A percentile compares a stretch with the other conserved stretches of the same genome.
Evolutionary conservation across 805 yeast genomes (phyloP).

Genomic region (Saccharomycopsis sp.): DNA sequence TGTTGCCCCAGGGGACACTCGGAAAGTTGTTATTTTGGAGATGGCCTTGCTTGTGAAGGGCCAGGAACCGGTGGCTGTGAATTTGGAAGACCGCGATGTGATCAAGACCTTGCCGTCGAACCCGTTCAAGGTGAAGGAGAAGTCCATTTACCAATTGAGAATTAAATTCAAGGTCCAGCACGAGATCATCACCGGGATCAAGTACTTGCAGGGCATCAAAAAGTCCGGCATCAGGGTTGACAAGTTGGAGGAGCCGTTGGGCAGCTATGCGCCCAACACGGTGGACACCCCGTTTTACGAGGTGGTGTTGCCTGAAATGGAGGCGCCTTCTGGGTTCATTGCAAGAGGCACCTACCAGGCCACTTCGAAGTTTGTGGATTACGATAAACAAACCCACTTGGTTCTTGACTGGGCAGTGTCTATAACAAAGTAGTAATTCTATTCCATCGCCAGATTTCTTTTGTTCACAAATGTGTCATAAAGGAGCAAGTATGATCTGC

Average conservation of each 20-base stretch:
- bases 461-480: no score
- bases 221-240: conserved; percentile 85
- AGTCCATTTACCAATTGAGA: conserved; percentile 59
- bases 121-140: conserved; percentile 71
- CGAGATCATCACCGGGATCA: conserved; percentile 84
- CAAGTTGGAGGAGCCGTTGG: conserved; percentile 78
- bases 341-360: conserved; percentile 85
- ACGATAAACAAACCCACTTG: conserved; percentile 68
- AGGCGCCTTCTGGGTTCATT: conserved; percentile 84
- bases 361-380: conserved; percentile 74
- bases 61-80: conserved; percentile 56
- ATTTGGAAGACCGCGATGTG: conserved; percentile 54
- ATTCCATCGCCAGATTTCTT: no score
- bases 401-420: conserved; percentile 79
- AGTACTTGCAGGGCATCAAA: conserved; percentile 75
- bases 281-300: conserved; percentile 69
- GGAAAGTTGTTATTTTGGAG: conserved; percentile 72
- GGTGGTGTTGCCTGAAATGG: conserved; percentile 53
- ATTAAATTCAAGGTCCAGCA: conserved; percentile 81
- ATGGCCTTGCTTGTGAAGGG: conserved; percentile 66
- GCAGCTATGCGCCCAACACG: conserved; percentile 87
- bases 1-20: conserved; percentile 57
- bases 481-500: no score
- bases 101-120: conserved; percentile 50
- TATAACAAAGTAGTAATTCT: conserved; percentile 64